Evolutionary conservation across 2,329 filamentous ascomycete species (phyloP).

Genomic region (Penicillium sp.): DNA sequence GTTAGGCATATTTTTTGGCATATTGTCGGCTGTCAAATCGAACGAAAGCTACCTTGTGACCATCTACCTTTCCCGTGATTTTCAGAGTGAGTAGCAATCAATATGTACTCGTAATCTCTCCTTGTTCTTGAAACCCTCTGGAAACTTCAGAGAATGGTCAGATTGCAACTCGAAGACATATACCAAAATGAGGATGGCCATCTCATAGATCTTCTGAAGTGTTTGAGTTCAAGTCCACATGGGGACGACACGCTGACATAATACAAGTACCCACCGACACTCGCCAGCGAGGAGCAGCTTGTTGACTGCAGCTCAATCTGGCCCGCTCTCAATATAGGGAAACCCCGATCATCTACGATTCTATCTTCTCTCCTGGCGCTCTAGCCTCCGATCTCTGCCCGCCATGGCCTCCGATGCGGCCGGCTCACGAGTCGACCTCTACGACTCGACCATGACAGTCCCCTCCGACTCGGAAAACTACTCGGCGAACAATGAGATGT

Average conservation of each 20-base stretch:
- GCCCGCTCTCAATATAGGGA: neutral
- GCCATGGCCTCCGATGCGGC: constrained; percentile 35
- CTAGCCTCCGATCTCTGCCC: constrained; percentile 6
- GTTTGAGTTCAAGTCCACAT: neutral
- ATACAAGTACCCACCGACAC: constrained; percentile 2
- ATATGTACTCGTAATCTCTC: neutral
- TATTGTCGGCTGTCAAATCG: neutral
- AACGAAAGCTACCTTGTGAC: too few relatives aligned
- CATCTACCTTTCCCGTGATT: neutral
- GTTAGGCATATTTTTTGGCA: too few relatives aligned
- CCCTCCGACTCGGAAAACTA: constrained; percentile 51
- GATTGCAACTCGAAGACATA: neutral
- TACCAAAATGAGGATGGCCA: neutral
- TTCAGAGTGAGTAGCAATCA: neutral
- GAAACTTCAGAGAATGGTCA: neutral
- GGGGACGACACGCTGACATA: constrained; percentile 5
- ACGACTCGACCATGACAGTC: constrained; percentile 44
- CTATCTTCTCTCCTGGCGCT: neutral
- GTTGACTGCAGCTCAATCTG: neutral
- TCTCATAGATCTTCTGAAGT: too few relatives aligned
- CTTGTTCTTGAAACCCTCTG: too few relatives aligned
- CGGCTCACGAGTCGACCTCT: constrained; percentile 38
- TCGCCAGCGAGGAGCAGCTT: constrained; percentile 4
- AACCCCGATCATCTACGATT: neutral
- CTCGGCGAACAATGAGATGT: constrained; percentile 41